phyloP scores from a whole-genome alignment of 2,329 filamentous ascomycete genomes.

The Aspergillus melleus region DNA sequence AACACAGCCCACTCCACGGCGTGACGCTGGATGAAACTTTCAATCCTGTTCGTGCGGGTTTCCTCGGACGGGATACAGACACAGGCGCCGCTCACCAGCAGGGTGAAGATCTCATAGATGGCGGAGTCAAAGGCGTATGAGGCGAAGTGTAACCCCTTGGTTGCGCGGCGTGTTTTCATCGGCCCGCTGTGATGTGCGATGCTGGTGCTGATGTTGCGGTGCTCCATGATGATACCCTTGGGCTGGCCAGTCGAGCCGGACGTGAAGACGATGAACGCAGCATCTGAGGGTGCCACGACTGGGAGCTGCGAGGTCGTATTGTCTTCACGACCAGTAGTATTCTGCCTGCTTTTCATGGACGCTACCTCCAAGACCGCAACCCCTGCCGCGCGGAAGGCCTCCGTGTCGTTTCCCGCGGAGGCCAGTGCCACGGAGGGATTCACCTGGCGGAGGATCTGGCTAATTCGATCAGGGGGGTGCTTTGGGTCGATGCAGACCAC shows the following conservation, averaged over 20 bases:
- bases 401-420: not conserved
- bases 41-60: slow-evolving; percentile 47
- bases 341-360: too few relatives aligned
- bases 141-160: slow-evolving; percentile 42
- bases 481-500: slow-evolving; percentile 33
- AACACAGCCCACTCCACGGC: slow-evolving; percentile 39
- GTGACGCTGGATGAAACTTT: slow-evolving; percentile 43
- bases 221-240: slow-evolving; percentile 80
- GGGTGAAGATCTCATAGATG: slow-evolving; percentile 52
- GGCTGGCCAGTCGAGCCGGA: slow-evolving; percentile 82
- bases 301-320: too few relatives aligned
- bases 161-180: slow-evolving; percentile 27
- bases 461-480: slow-evolving; percentile 19
- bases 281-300: not conserved
- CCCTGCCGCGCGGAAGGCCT: too few relatives aligned
- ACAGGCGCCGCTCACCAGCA: slow-evolving; percentile 54
- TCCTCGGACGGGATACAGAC: slow-evolving; percentile 54
- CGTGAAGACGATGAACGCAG: slow-evolving; percentile 72
- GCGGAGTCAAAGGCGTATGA: slow-evolving; percentile 51
- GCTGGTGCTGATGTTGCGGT: slow-evolving; percentile 41
- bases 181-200: slow-evolving; percentile 5
- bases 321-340: too few relatives aligned
- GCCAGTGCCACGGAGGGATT: slow-evolving; percentile 20
- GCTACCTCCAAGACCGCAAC: too few relatives aligned
- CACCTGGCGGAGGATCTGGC: slow-evolving; percentile 15